Evolutionary conservation across 148 eudicot species (phyloP).

Genomic region (Camellia granthamiana): DNA sequence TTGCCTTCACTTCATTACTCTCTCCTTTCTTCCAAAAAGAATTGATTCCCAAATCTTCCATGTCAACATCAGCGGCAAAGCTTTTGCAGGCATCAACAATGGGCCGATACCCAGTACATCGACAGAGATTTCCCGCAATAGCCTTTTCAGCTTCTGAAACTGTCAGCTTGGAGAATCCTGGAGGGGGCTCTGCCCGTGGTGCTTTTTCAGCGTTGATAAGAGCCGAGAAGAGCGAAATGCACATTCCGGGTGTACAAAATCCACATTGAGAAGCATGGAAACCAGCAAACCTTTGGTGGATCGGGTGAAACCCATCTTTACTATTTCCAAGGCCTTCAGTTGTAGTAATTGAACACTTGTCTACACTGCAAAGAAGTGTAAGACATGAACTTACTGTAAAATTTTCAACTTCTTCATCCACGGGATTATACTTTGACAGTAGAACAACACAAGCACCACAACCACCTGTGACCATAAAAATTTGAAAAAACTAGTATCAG

Average conservation of each 20-base stretch:
- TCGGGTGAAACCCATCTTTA: conserved; percentile 88
- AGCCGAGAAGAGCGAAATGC: conserved; percentile 82
- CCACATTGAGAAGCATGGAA: conserved; percentile 97
- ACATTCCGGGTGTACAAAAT: conserved; percentile 96
- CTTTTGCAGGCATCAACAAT: conserved; percentile 95
- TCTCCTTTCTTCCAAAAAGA: conserved; percentile 73
- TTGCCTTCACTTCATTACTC: conserved; percentile 39
- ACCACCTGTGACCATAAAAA: conserved; percentile 59
- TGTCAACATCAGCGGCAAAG: conserved; percentile 82
- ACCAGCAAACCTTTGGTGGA: conserved; percentile 84
- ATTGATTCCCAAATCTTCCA: conserved; percentile 88
- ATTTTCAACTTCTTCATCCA: conserved; percentile 44
- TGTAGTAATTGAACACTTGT: conserved; percentile 84
- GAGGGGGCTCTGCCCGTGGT: conserved; percentile 33
- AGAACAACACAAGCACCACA: conserved; percentile 91
- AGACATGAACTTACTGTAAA: conserved; percentile 79
- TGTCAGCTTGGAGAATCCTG: conserved; percentile 74
- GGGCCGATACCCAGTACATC: conserved; percentile 97
- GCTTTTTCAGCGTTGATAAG: conserved; percentile 69
- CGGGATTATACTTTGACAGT: conserved; percentile 67
- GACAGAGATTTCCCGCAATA: conserved; percentile 80
- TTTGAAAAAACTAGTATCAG: too few species aligned
- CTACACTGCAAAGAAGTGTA: conserved; percentile 78
- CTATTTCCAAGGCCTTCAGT: conserved; percentile 88
- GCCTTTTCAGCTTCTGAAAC: conserved; percentile 78